phyloP scores from a whole-genome alignment of 2,329 filamentous ascomycete genomes.

The Zymoseptoria pseudotritici region DNA sequence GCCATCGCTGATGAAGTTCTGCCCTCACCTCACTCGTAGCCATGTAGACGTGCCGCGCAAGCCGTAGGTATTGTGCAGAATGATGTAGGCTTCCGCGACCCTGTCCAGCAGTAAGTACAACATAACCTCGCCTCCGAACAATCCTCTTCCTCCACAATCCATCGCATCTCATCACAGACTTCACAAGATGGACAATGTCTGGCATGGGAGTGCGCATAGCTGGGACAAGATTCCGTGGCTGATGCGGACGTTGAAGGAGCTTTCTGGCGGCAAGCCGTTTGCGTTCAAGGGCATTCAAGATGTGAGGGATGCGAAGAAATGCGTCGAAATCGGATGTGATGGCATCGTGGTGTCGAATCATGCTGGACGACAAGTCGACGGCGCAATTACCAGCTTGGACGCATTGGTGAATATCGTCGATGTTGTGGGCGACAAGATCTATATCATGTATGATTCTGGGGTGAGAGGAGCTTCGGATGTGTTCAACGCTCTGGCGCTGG shows the following conservation, averaged over 20 bases:
- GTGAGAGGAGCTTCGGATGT: constrained; percentile 51
- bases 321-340: constrained; percentile 53
- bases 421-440: constrained; percentile 43
- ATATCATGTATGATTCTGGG: constrained; percentile 56
- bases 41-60: neutral
- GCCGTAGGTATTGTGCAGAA: neutral
- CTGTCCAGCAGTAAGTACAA: neutral
- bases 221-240: constrained; percentile 64
- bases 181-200: too few species aligned
- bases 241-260: constrained; percentile 49
- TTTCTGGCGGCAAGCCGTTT: constrained; percentile 50
- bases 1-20: neutral
- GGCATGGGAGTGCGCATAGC: constrained; percentile 55
- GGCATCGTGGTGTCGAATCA: constrained; percentile 66
- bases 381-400: constrained; percentile 52
- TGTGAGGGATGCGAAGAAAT: constrained; percentile 54
- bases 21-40: neutral
- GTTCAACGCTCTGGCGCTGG: constrained; percentile 54
- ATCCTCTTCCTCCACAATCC: neutral
- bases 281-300: constrained; percentile 65
- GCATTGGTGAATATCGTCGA: constrained; percentile 52
- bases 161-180: too few species aligned
- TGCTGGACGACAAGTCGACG: constrained; percentile 59
- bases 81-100: neutral
- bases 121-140: neutral